Evolutionary conservation across 1,284 basidiomycete species (phyloP), one percentile per base, ranked within the genome.

Genomic region (Apiotrichum gamsii): DNA sequence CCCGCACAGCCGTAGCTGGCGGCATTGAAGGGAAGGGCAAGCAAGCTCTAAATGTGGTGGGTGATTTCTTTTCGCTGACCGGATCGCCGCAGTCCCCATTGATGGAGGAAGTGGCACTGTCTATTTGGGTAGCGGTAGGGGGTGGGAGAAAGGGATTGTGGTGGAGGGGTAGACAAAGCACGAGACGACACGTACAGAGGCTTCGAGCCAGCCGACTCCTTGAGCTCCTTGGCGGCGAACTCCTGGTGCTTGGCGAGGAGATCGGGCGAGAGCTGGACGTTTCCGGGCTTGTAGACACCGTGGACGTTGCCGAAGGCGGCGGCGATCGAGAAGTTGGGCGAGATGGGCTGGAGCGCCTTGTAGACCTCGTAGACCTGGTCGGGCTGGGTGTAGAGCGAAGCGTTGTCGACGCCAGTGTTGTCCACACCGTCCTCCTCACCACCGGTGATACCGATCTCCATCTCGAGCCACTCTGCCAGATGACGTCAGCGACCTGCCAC

Each of bases 381-480:
- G 49, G 95, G 93, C 75, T 98, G 94, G 39, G 95, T 99, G 81
- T 98, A 98, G 61, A 98, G 80, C 46, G 82, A 80, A 37, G 84
- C 77, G 77, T 97, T 98, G 77, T 98, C 95, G 60, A 93, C 91
- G 49, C 79, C 82, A 56, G 90, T 85, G 80, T 95, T 94, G 76
- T 95, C 90, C 45, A 98, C 94, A 72, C 94, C 94, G 69, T 98
- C 94, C 76, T 98, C 94, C 75, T 98, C 94, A 70, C 94, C 94
- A 73, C 94, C 95, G 51, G 95, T 99, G 77, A 99, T 98, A 70
- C 95, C 95, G 72, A 99, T 98, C 77, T 99, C 95, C 95, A 99
- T 99, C 81, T 99, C 95, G 74, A 99, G 90, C 91, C 91, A 99
- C 64, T 90, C 36, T 37, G 36, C 6, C 8, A 28, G 11, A 28